phyloP scores from a whole-genome alignment of 139 green algal genomes.

The Prasinococcaceae sp. region DNA sequence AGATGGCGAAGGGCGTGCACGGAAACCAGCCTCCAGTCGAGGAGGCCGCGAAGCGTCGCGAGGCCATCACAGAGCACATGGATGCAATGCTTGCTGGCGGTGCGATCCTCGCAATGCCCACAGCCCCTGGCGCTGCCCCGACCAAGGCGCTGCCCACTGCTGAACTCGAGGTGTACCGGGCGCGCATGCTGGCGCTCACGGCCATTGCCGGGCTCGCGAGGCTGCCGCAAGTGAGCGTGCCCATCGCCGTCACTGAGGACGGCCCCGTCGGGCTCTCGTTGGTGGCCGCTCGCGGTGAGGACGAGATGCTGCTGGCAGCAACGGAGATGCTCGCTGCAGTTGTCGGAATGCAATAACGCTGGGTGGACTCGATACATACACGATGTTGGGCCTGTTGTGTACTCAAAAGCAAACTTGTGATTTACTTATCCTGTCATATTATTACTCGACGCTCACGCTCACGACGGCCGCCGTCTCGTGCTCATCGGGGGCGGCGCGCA shows the following conservation, averaged over 20 bases:
- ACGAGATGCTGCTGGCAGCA: no score
- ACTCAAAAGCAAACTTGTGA: no score
- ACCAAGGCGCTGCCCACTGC: constrained; percentile 15
- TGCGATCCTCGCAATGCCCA: constrained; percentile 52
- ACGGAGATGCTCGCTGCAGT: no score
- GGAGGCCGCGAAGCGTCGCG: background rate
- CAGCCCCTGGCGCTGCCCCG: constrained; percentile 52
- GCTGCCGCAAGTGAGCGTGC: constrained; percentile 54
- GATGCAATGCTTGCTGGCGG: constrained; percentile 36
- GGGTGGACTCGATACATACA: no score
- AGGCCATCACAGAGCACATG: constrained; percentile 34
- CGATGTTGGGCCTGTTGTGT: no score
- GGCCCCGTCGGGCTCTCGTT: no score
- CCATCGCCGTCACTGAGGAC: background rate
- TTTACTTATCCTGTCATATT: no score
- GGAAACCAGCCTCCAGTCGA: constrained; percentile 2
- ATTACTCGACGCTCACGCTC: no score
- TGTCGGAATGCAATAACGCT: no score
- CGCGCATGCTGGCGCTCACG: constrained; percentile 47
- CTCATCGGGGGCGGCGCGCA: no score
- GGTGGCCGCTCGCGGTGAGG: no score
- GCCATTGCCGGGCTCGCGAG: constrained; percentile 57
- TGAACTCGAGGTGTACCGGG: constrained; percentile 49
- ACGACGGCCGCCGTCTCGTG: no score
- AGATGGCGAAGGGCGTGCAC: constrained; percentile 30